These are phyloP conservation scores for Panus rudis DNA, from an alignment of 768 basidiomycete species.

Conservation along the genomic window DNA sequence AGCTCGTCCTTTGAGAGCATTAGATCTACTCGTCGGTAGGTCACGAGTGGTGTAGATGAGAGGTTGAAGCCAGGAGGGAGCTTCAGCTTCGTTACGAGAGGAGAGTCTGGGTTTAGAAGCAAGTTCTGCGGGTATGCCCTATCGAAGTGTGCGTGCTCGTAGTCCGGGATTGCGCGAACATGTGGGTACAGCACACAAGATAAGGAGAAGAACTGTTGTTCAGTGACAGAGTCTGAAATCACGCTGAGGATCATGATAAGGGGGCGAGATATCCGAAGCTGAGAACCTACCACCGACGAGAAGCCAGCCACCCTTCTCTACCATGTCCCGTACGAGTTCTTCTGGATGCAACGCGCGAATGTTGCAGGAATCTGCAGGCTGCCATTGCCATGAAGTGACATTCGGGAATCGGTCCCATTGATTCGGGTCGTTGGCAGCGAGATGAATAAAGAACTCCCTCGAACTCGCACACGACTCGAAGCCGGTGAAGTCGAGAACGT, in stretches of 20 bases:
- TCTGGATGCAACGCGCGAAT: conserved; percentile 34
- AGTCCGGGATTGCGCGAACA: conserved; percentile 58
- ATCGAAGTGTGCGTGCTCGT: conserved; percentile 48
- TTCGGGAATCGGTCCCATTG: conserved; percentile 47
- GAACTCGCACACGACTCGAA: conserved; percentile 57
- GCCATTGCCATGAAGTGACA: conserved; percentile 48
- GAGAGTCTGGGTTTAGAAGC: conserved; percentile 52
- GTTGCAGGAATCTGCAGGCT: conserved; percentile 38
- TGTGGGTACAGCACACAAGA: conserved; percentile 63
- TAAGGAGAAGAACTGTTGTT: conserved; percentile 69
- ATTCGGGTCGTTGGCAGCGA: conserved; percentile 44
- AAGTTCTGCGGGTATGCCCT: conserved; percentile 60
- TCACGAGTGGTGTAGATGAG: conserved; percentile 50
- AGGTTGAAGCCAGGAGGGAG: conserved; percentile 51
- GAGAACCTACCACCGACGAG: conserved; percentile 55
- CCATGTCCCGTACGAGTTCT: conserved; percentile 47
- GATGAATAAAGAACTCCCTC: conserved; percentile 58
- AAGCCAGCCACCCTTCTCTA: conserved; percentile 64
- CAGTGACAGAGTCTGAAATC: conserved; percentile 60
- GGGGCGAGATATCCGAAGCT: no score
- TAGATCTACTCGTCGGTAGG: conserved; percentile 60
- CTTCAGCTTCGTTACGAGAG: conserved; percentile 33
- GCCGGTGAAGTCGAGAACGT: conserved; percentile 46
- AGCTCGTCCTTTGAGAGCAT: conserved; percentile 45
- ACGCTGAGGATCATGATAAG: no score